A percentile compares a stretch with the other conserved stretches of the same genome.
These are phyloP conservation scores for Spongospora subterranea DNA, from an alignment of 208 protist species.

Conservation along the genomic window DNA sequence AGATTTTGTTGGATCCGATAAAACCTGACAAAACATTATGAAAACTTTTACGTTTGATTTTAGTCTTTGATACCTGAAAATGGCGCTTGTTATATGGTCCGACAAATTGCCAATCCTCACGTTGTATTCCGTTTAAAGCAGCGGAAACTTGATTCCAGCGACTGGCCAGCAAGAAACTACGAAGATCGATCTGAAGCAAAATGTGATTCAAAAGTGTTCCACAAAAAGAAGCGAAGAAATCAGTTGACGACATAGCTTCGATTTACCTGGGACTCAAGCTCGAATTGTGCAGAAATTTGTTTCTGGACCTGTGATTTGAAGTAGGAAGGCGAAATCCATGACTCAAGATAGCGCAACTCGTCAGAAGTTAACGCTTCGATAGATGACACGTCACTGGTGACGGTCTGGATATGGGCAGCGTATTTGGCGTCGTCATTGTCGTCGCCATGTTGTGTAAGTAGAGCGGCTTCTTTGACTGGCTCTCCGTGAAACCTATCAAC, in stretches of 20 bases:
- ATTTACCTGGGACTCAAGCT: not conserved
- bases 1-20: too few species aligned
- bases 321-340: not conserved
- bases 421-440: too few species aligned
- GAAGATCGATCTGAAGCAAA: constrained; percentile 7
- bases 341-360: not conserved
- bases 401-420: not conserved
- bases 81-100: constrained; percentile 35
- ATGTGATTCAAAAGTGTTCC: too few species aligned
- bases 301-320: not conserved
- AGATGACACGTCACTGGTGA: not conserved
- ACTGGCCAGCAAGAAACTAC: not conserved
- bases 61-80: constrained; percentile 3
- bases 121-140: not conserved
- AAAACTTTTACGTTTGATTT: too few species aligned
- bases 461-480: too few species aligned
- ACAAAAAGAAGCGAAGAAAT: not conserved
- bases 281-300: not conserved
- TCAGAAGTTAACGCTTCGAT: not conserved
- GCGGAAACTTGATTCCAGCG: not conserved
- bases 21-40: too few species aligned
- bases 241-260: not conserved
- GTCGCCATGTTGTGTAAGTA: too few species aligned
- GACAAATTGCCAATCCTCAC: not conserved
- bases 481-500: too few species aligned